Conservation (phyloP, 202 grass and related monocot species). For the Musa balbisiana region DNA sequence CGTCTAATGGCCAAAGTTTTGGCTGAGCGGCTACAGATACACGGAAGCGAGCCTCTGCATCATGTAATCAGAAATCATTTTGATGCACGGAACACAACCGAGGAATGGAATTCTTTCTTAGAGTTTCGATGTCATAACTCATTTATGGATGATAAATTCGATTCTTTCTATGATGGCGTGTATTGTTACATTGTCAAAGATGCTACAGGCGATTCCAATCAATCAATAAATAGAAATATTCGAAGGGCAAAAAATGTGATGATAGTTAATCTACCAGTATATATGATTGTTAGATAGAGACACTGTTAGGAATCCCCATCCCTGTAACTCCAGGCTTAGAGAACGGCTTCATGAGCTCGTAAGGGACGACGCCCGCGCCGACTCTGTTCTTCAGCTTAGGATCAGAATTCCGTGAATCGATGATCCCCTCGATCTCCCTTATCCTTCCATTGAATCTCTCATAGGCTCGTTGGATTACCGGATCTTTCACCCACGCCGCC, state of each 20-base stretch:
- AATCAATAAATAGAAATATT: too few species aligned
- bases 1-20: too few species aligned
- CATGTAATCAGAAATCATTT: too few species aligned
- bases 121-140: too few species aligned
- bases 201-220: too few species aligned
- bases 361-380: conserved; percentile 56
- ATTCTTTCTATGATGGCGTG: neutral
- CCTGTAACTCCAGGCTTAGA: conserved; percentile 41
- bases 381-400: conserved; percentile 42
- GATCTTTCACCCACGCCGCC: conserved; percentile 35
- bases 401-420: conserved; percentile 46
- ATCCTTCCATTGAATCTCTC: conserved; percentile 29
- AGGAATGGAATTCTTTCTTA: too few species aligned
- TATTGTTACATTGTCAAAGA: too few species aligned
- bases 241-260: too few species aligned
- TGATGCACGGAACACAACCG: too few species aligned
- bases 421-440: conserved; percentile 48
- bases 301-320: conserved; percentile 71
- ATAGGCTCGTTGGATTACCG: conserved; percentile 31
- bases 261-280: too few species aligned
- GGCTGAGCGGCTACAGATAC: too few species aligned
- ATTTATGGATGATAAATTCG: neutral
- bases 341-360: conserved; percentile 66
- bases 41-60: too few species aligned
- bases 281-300: conserved; percentile 34